Evolutionary conservation across 768 basidiomycete genomes (phyloP).

Genomic region (Amanita polypyramis): DNA sequence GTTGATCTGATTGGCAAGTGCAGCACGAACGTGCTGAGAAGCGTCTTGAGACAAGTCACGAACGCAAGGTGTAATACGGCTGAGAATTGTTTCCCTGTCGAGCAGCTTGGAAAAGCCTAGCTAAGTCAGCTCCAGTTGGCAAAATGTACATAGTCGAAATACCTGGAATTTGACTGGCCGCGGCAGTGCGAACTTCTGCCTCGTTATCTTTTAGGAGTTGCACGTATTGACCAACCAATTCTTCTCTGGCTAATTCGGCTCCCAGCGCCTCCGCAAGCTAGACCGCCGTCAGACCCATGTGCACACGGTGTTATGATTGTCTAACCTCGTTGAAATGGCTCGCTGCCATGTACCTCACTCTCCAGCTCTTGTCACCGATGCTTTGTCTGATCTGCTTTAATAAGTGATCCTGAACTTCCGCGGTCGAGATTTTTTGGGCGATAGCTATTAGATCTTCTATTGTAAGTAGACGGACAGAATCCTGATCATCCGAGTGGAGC

Average conservation of each 20-base stretch:
- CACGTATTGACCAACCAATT: conserved; percentile 88
- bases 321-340: conserved; percentile 91
- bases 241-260: conserved; percentile 82
- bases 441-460: conserved; percentile 94
- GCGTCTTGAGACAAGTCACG: conserved; percentile 87
- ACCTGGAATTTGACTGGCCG: conserved; percentile 96
- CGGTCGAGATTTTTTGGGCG: conserved; percentile 69
- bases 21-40: conserved; percentile 95
- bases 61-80: conserved; percentile 89
- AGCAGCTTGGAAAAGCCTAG: conserved; percentile 89
- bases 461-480: conserved; percentile 91
- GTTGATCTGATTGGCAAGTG: conserved; percentile 91
- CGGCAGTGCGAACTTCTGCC: conserved; percentile 95
- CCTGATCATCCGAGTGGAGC: conserved; percentile 93
- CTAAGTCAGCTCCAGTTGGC: neutral
- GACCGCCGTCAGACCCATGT: neutral
- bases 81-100: conserved; percentile 88
- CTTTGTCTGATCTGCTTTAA: conserved; percentile 81
- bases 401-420: conserved; percentile 88
- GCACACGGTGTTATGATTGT: neutral
- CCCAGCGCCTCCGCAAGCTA: conserved; percentile 91
- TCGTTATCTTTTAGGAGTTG: conserved; percentile 96
- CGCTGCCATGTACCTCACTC: conserved; percentile 97
- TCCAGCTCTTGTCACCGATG: conserved; percentile 94
- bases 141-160: conserved; percentile 12